Base-by-base conservation (phyloP, 2,329 filamentous ascomycete species). In the Ceratocystis harringtonii region DNA sequence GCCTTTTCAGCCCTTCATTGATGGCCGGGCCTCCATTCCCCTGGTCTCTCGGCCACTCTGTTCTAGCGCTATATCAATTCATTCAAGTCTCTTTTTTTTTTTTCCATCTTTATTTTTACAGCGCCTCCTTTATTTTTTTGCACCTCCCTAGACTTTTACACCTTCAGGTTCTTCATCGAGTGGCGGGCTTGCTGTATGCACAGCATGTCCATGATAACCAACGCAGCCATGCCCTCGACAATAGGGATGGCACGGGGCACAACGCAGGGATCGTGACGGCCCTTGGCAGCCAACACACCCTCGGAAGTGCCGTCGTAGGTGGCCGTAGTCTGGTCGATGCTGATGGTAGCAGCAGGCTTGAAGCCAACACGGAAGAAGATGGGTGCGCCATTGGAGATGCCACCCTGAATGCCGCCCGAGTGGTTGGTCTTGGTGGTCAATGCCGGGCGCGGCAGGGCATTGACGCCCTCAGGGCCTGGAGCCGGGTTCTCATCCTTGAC, bases 321-420 rank as follows among this genome's bases (percentile, higher is more conserved):
- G 7, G 86, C 85, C 0, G 94, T 97, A 15, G 81, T 81, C 78
- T 97, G 92, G 55, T 89, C 88, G 76, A 92, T 88, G 58, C 89
- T 87, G 73, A 97, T 97, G 2, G 94, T 97, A 36, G 92, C 92
- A 2, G 92, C 86, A 8, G 92, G 89, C 81, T 97, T 97, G 84
- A 97, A 97, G 17, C 84, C 92, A 4, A 96, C 87, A 62, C 88
- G 85, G 83, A 97, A 97, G 81, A 94, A 97, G 77, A 97, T 90
- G 67, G 86, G 87, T 45, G 90, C 89, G 66, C 92, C 94, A 75
- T 97, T 97, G 62, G 88, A 87, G 76, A 97, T 97, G 63, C 92
- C 92, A 55, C 92, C 94, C 78, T 97, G 92, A 70, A 97, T 90
- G 69, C 92, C 94, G 12, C 92, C 92, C 1, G 88, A 92, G 79